A percentile compares a stretch with the other conserved stretches of the same genome.
These are phyloP conservation scores for Lecanoromycetidae sp. DNA, from an alignment of 2,329 filamentous ascomycete genomes.

Conservation along the genomic window DNA sequence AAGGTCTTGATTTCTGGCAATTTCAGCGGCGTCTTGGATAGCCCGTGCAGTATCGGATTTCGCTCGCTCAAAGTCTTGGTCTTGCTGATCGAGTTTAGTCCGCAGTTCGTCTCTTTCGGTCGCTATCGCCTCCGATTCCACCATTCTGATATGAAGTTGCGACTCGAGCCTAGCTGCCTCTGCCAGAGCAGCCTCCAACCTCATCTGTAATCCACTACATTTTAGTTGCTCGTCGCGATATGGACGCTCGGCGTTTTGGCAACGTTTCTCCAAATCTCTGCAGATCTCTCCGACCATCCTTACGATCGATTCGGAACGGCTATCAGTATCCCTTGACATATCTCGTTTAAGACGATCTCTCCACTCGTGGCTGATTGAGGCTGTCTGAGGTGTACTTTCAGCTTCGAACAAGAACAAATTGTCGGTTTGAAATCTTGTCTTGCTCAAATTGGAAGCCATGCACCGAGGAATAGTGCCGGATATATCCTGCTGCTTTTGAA, in stretches of 20 bases:
- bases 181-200: constrained; percentile 19
- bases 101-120: constrained; percentile 29
- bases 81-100: constrained; percentile 24
- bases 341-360: constrained; percentile 33
- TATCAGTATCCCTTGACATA: constrained; percentile 32
- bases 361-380: constrained; percentile 35
- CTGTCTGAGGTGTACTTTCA: constrained; percentile 8
- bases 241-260: constrained; percentile 43
- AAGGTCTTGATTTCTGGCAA: constrained; percentile 29
- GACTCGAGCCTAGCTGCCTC: constrained; percentile 27
- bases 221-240: constrained; percentile 34
- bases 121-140: constrained; percentile 27
- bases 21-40: constrained; percentile 22
- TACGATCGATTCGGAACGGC: constrained; percentile 37
- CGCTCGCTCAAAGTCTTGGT: constrained; percentile 29
- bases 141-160: constrained; percentile 28
- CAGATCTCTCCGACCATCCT: constrained; percentile 42
- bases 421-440: not conserved
- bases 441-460: not conserved
- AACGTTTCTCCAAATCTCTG: constrained; percentile 44
- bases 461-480: not conserved
- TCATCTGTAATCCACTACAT: constrained; percentile 22
- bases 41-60: constrained; percentile 25
- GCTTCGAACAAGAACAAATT: constrained; percentile 14
- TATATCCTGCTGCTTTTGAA: constrained; percentile 2